Percentiles rank a stretch among this genome's conserved stretches.
Evolutionary conservation across 1,284 basidiomycete species (phyloP).

Genomic region (Ceraceosorus guamensis): DNA sequence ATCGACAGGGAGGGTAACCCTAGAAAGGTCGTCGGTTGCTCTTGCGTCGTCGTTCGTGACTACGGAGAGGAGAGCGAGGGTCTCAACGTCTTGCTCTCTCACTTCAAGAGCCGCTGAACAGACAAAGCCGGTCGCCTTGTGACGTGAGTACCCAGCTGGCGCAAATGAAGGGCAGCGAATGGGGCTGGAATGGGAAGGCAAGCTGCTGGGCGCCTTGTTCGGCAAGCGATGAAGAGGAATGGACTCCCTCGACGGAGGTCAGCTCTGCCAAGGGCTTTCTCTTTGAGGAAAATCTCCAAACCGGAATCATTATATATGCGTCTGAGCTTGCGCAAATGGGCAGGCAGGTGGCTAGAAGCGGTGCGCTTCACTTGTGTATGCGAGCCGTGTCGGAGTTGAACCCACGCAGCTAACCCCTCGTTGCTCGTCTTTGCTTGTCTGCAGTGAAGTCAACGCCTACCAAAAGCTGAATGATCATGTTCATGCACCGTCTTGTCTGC

Average conservation of each 20-base stretch:
- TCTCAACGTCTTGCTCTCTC: conserved; percentile 89
- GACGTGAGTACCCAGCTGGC: background rate
- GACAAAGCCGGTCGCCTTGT: background rate
- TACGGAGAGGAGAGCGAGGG: conserved; percentile 94
- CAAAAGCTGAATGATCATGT: too few species aligned
- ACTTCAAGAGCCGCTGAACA: conserved; percentile 75
- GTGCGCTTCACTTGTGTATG: too few species aligned
- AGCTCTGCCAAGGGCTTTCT: conserved; percentile 13
- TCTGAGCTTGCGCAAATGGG: conserved; percentile 14
- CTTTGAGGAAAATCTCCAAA: conserved; percentile 23
- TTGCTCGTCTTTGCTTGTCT: too few species aligned
- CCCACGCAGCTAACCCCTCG: too few species aligned
- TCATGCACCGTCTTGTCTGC: too few species aligned
- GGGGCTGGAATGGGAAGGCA: background rate
- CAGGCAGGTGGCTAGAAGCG: too few species aligned
- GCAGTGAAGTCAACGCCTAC: too few species aligned
- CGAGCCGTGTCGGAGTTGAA: too few species aligned
- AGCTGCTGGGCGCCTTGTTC: background rate
- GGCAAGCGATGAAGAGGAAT: conserved; percentile 21
- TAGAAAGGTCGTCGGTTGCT: conserved; percentile 65
- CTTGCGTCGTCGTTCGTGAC: conserved; percentile 96
- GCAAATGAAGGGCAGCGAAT: background rate
- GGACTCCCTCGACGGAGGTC: conserved; percentile 41
- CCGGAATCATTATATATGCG: conserved; percentile 36
- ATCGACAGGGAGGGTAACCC: conserved; percentile 99